phyloP scores from a whole-genome alignment of 495 filamentous ascomycete genomes.

The Hypoxylon fuscum region DNA sequence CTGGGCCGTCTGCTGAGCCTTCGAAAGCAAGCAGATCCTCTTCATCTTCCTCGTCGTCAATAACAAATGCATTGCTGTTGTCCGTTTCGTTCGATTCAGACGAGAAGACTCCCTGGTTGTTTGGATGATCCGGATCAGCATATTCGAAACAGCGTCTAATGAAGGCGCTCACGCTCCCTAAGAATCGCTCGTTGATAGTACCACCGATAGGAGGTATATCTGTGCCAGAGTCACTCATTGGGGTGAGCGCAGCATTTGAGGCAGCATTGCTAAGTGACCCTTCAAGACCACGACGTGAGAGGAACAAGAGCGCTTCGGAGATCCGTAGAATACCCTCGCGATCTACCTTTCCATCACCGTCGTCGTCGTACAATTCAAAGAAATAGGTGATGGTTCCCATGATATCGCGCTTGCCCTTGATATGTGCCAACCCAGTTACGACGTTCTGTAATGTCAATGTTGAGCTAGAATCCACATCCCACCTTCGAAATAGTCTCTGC shows the following conservation, averaged over 20 bases:
- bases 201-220: slow-evolving; percentile 51
- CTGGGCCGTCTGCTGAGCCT: slow-evolving; percentile 48
- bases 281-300: slow-evolving; percentile 87
- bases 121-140: slow-evolving; percentile 87
- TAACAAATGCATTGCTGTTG: slow-evolving; percentile 67
- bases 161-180: slow-evolving; percentile 92
- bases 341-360: slow-evolving; percentile 91
- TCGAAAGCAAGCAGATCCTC: slow-evolving; percentile 71
- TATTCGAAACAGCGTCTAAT: slow-evolving; percentile 98
- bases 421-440: slow-evolving; percentile 84
- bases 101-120: slow-evolving; percentile 55
- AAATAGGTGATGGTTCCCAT: slow-evolving; percentile 98
- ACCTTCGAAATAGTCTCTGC: slow-evolving; percentile 84
- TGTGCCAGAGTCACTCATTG: slow-evolving; percentile 42
- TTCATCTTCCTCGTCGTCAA: slow-evolving; percentile 77
- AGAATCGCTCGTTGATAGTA: slow-evolving; percentile 76
- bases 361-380: slow-evolving; percentile 95
- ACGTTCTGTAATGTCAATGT: slow-evolving; percentile 87
- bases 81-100: slow-evolving; percentile 33
- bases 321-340: slow-evolving; percentile 95
- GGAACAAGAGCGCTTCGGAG: slow-evolving; percentile 91
- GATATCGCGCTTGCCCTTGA: slow-evolving; percentile 92
- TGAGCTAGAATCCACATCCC: slow-evolving; percentile 81
- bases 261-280: slow-evolving; percentile 66
- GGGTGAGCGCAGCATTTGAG: slow-evolving; percentile 49